Base-by-base conservation (phyloP, 345 rosid genomes). In the Eucalyptus viminalis region DNA sequence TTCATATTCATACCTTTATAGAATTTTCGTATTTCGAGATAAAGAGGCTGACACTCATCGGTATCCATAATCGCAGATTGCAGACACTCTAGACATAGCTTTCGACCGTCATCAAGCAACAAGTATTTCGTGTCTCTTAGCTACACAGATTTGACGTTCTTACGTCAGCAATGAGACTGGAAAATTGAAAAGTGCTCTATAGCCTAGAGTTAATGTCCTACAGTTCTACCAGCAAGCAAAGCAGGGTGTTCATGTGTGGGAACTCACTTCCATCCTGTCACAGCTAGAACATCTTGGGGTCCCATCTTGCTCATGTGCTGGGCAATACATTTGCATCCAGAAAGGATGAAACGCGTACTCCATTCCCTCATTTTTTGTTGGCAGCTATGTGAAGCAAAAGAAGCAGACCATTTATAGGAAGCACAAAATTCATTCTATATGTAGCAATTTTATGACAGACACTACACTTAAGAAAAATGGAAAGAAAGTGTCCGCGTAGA, bases 271-370 rank as follows among this genome's bases (percentile, higher is more conserved):
- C 97, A 98, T 93, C 92, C 98, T 93, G 90, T 96, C 98, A 88
- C 99, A 98, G 90, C 99, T 97, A 89, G 97, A 98, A 72, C 99
- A 98, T 45, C 96, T 91, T 89, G 96, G 96, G 88, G 99, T 98
- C 56, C 95, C 93, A 89, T 98, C 99, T 86, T 88, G 96, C 92
- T 96, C 99, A 89, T 98, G 99, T 7, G 97, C 94, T 85, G 97
- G 99, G 91, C 99, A 98, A 92, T 97, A 98, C 90, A 95, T 97
- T 90, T 97, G 99, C 87, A 69, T 87, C 99, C 99, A 98, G 93
- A 95, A 97, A 88, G 98, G 98, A 92, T 96, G 98, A 62, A 93
- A 94, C 80, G 97, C 93, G 37, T 93, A 98, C 94, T 97, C 98
- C 29, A 95, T 95, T 88, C 98, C 97, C 80, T 95, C 94, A 3